Base-by-base conservation (phyloP, 2,329 filamentous ascomycete species). In the Diaporthe caulivora region DNA sequence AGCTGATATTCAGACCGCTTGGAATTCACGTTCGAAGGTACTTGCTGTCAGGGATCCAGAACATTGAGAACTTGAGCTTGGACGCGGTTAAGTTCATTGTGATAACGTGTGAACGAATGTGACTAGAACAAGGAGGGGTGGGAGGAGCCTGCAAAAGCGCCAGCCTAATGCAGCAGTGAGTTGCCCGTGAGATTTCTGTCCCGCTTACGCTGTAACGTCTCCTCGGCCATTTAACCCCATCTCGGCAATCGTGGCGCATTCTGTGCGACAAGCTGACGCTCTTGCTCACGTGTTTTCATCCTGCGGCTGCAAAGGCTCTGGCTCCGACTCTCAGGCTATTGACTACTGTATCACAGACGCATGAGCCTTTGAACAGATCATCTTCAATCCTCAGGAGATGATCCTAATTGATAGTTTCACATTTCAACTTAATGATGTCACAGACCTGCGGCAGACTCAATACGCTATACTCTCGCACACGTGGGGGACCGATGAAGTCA, bases 391-490 rank as follows among this genome's bases (percentile, higher is more conserved):
- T 17, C 26, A 17, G 11, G 29, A 54, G 4, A 29, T 29, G 51
- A 29, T 29, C 2, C 51, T 54, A 15, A 29, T 29, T 26, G 51
- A 54, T 54, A 54, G 21, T 21, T 29, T 24, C 26, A 54, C 51
- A 18, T 24, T 54, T 15, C 15, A 17, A 17, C 51, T 54, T 18
- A 24, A 31, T 29, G 24, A 54, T 17, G 51, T 54, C 18, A 24
- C 24, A 54, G 51, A 54, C 13, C 26, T 54, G 51, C 51, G 26
- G 26, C 26, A 54, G 17, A 54, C 24, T 31, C 47, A 54, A 10
- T 79, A 80, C 34, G 77, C 77, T 9, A 80, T 79, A 15, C 75
- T 80, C 24, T 80, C 78, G 3, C 79, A 80, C 72, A 79, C 77
- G 0, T 81, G 78, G 78, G 77, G 70, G 2, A 49, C 72, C 0